Evolutionary conservation across 108 stramenopile species (phyloP).

Genomic region (Cyclotella baltica): DNA sequence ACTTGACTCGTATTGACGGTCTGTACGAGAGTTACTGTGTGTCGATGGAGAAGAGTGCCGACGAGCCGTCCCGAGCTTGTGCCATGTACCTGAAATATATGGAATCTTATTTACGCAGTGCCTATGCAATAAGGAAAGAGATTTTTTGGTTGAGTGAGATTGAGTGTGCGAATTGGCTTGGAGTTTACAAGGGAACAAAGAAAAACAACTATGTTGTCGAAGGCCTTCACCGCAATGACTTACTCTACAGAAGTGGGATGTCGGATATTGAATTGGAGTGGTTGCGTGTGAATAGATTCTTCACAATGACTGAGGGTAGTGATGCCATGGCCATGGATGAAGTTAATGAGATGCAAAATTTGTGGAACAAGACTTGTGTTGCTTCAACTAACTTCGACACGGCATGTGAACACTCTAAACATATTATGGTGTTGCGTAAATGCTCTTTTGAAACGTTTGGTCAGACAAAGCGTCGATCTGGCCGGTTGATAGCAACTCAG

Average conservation of each 20-base stretch:
- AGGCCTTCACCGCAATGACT: constrained; percentile 1
- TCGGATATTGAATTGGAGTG: neutral
- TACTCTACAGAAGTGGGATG: neutral
- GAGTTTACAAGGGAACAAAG: neutral
- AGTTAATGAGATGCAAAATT: neutral
- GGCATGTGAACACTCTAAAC: neutral
- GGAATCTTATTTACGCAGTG: neutral
- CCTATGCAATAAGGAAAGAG: neutral
- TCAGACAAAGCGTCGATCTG: neutral
- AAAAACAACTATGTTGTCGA: neutral
- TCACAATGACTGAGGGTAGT: neutral
- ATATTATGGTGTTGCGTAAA: neutral
- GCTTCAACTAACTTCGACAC: neutral
- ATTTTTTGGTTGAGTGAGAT: constrained; percentile 1
- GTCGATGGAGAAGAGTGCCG: too few species aligned
- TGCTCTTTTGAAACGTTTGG: neutral
- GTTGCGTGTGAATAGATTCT: neutral
- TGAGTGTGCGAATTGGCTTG: neutral
- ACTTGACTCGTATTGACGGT: too few species aligned
- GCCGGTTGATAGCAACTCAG: neutral
- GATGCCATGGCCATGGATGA: neutral
- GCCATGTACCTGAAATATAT: too few species aligned
- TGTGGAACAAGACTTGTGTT: neutral
- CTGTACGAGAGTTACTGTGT: too few species aligned
- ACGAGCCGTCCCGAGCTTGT: too few species aligned